phyloP scores from a whole-genome alignment of 2,329 filamentous ascomycete species.

The Ceratocystis ficicola region DNA sequence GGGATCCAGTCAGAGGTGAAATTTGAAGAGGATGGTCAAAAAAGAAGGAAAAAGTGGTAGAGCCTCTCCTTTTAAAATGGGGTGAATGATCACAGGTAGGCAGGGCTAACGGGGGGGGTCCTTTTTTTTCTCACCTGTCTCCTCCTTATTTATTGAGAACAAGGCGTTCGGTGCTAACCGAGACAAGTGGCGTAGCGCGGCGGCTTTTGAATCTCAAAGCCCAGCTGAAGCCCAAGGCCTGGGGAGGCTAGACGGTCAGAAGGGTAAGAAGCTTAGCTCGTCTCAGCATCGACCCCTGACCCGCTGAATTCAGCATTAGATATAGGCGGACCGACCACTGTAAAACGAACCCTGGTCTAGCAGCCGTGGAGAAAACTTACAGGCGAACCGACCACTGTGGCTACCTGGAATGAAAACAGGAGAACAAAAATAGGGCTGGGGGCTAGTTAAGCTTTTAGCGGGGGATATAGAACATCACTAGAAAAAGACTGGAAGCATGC shows the following conservation, averaged over 20 bases:
- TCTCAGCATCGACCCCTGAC: slow-evolving; percentile 3
- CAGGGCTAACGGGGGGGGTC: too few relatives aligned
- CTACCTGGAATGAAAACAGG: background rate
- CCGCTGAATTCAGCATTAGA: background rate
- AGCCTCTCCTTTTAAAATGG: too few relatives aligned
- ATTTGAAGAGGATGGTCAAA: too few relatives aligned
- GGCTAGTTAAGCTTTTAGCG: background rate
- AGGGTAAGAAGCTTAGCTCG: background rate
- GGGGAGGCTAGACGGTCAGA: background rate
- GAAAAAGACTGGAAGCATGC: slow-evolving; percentile 6
- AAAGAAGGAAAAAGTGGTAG: too few relatives aligned
- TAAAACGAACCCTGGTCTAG: background rate
- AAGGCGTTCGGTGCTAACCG: background rate
- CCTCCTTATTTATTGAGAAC: background rate
- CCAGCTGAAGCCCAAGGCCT: background rate
- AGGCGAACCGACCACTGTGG: background rate
- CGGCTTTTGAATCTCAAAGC: background rate
- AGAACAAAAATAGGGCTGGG: background rate
- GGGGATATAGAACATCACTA: slow-evolving; percentile 5
- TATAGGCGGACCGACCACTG: background rate
- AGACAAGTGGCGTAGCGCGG: slow-evolving; percentile 7
- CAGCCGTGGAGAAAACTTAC: background rate
- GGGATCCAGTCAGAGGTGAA: too few relatives aligned
- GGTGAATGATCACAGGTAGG: too few relatives aligned
- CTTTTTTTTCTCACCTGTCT: background rate